Conservation (phyloP, 306 rosid species). For the Pterocarpus macrocarpus region DNA sequence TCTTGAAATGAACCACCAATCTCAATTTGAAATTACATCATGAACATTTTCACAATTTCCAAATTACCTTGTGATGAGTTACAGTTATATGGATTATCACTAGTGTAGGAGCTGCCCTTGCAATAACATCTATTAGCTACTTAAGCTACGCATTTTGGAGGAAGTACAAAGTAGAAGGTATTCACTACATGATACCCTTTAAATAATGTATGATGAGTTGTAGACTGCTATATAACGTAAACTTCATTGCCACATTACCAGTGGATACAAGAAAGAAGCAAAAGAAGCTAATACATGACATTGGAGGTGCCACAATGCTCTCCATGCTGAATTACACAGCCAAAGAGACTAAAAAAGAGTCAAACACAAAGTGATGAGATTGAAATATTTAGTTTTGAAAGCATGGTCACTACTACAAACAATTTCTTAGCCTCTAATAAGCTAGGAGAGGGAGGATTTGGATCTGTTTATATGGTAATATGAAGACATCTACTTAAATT, state of each 20-base stretch:
- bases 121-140: conserved; percentile 13
- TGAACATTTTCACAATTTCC: not conserved
- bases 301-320: conserved; percentile 22
- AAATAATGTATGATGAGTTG: not conserved
- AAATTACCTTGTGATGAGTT: conserved; percentile 2
- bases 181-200: not conserved
- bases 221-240: not conserved
- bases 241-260: conserved; percentile 5
- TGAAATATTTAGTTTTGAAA: conserved; percentile 41
- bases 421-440: conserved; percentile 34
- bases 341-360: not conserved
- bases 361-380: conserved; percentile 16
- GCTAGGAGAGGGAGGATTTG: conserved; percentile 50
- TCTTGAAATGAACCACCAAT: not conserved
- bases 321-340: not conserved
- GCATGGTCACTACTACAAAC: conserved; percentile 35
- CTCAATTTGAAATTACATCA: not conserved
- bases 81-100: conserved; percentile 44
- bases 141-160: conserved; percentile 13
- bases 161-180: conserved; percentile 39
- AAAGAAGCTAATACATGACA: conserved; percentile 33
- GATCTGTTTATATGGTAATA: conserved; percentile 51
- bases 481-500: not conserved
- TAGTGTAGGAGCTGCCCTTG: conserved; percentile 32
- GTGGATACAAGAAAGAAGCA: conserved; percentile 33